Base-by-base conservation (phyloP, 2,329 filamentous ascomycete species). In the Drechslera avenae region DNA sequence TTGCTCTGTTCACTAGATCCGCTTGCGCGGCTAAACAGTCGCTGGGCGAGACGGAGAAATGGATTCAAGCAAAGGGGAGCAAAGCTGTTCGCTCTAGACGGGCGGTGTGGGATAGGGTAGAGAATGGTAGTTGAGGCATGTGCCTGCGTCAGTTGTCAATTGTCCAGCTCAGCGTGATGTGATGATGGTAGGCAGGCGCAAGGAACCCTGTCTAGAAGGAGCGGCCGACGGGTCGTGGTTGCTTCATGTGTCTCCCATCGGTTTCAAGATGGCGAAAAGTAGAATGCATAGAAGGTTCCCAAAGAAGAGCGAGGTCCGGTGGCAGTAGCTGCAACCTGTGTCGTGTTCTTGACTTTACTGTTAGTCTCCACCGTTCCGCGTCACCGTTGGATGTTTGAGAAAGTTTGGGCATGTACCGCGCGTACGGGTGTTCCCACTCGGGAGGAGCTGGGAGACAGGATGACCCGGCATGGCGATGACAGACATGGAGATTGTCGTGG, bases 381-480 rank as follows among this genome's bases (percentile, higher is more conserved):
- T 52, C 39, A 48, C 44, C 33, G 49, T 52, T 52, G 39, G 26
- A 48, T 52, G n/a, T 14, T 46, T 10, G 28, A 21, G 18, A 23
- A 19, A 2, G 28, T 28, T 30, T 21, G 45, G 26, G 34, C 26
- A 31, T 41, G 19, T 26, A n/a, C 37, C 43, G 35, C 16, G 23
- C 23, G 42, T 45, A 23, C 32, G 48, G 48, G 17, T 51, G 13
- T 18, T 36, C 33, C 37, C 31, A 47, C 42, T 40, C 14, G 21
- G 32, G 32, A 44, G 14, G 19, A 35, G 41, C 14, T 18, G 21
- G 26, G 26, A 28, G 26, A 5, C 26, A 28, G 26, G 8, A 28
- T 28, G 26, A 4, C 26, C 26, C 26, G 26, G 26, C 26, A 28
- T 12, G 26, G 26, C 3, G 26, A 28, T 9, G 26, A 28, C 26